Evolutionary conservation across 2,329 filamentous ascomycete genomes (phyloP).

Genomic region (Biscogniauxia mediterranea): DNA sequence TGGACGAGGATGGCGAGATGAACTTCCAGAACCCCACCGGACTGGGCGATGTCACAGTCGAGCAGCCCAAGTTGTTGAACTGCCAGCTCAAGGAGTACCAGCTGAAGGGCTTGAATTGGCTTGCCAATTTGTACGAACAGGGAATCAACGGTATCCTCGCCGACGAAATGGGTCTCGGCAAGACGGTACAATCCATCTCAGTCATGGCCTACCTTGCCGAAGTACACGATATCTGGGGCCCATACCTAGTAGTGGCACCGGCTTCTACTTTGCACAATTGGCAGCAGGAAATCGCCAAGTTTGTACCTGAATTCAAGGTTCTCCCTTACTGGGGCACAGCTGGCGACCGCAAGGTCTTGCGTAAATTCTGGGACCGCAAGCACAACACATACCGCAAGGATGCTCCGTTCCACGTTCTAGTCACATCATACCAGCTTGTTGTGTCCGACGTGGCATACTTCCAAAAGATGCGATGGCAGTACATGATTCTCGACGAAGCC

Average conservation of each 20-base stretch:
- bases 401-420: constrained; percentile 90
- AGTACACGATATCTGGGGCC: constrained; percentile 97
- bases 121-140: constrained; percentile 98
- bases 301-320: constrained; percentile 92
- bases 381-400: constrained; percentile 94
- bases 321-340: constrained; percentile 97
- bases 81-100: constrained; percentile 98
- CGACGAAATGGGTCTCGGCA: constrained; percentile 99
- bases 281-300: constrained; percentile 96
- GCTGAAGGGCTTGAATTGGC: constrained; percentile 98
- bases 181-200: constrained; percentile 97
- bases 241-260: constrained; percentile 93
- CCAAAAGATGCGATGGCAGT: constrained; percentile 99
- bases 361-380: constrained; percentile 99
- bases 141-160: constrained; percentile 99
- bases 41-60: constrained; percentile 88
- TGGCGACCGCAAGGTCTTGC: constrained; percentile 88
- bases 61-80: constrained; percentile 90
- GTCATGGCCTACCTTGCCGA: constrained; percentile 99
- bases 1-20: constrained; percentile 94
- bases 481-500: constrained; percentile 99
- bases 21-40: constrained; percentile 99
- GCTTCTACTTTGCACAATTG: constrained; percentile 98
- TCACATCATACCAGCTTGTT: constrained; percentile 96
- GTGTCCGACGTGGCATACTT: constrained; percentile 96